A percentile compares a stretch with the other conserved stretches of the same genome.
phyloP scores from a whole-genome alignment of 1,284 basidiomycete genomes.

The Sanghuangporus sanghuang region DNA sequence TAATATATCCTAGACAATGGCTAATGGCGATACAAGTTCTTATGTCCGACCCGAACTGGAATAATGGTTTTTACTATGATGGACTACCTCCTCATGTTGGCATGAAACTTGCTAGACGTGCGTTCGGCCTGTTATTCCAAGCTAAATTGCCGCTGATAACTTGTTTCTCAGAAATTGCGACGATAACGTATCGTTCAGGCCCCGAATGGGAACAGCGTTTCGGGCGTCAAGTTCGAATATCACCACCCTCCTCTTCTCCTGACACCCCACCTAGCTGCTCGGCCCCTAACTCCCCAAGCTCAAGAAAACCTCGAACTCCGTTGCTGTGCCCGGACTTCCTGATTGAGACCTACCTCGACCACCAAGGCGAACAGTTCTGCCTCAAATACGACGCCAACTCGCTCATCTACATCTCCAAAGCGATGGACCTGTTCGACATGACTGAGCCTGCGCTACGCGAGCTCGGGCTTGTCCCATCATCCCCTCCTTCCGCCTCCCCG shows the following conservation, averaged over 20 bases:
- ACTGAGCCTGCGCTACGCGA: constrained; percentile 72
- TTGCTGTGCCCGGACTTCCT: constrained; percentile 95
- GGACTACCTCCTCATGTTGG: constrained; percentile 92
- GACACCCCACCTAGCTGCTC: neutral
- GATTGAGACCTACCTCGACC: constrained; percentile 98
- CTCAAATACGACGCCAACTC: constrained; percentile 99
- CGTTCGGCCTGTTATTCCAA: constrained; percentile 29
- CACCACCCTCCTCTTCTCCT: constrained; percentile 27
- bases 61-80: constrained; percentile 97
- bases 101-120: constrained; percentile 97
- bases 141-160: constrained; percentile 3
- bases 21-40: constrained; percentile 54
- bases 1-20: constrained; percentile 3
- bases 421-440: constrained; percentile 99
- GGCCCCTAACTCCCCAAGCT: constrained; percentile 27
- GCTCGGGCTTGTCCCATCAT: constrained; percentile 46
- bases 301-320: constrained; percentile 45
- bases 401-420: constrained; percentile 96
- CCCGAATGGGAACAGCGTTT: constrained; percentile 99
- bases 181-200: constrained; percentile 97
- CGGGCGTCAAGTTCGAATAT: constrained; percentile 64
- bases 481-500: constrained; percentile 25
- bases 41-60: constrained; percentile 99
- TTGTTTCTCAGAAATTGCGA: constrained; percentile 79
- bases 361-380: constrained; percentile 97